Base-by-base conservation (phyloP, 140 eudicot species). In the Ambrosia hybrid region DNA sequence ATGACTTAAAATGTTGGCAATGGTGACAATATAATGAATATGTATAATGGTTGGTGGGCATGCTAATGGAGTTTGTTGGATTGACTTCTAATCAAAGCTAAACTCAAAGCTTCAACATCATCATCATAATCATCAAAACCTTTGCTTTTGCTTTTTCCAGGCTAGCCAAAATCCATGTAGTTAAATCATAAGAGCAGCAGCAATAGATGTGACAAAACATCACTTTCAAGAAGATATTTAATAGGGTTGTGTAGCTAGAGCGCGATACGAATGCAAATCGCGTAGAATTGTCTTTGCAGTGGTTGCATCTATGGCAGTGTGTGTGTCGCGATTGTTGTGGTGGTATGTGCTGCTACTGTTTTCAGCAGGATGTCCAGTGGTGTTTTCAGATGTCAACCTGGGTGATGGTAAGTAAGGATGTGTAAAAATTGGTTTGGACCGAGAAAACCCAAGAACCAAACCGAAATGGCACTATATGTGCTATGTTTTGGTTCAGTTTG, bases 61-160 rank as follows among this genome's bases (percentile, higher is more conserved):
- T 55, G 49, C 61, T 76, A 78, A 71, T 78, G 77, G 51, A 51
- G 72, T 79, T 79, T 59, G 83, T 59, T 79, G 71, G 79, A 67
- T 73, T 79, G 79, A 12, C 83, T 79, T 79, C 76, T 79, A 79
- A 79, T 79, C 83, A 48, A 79, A 79, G 83, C 74, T 48, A 66
- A 73, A 51, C 74, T 73, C 52, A 67, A 13, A 59, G 72, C 73
- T 72, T 21, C 68, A 51, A 9, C 66, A 71, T 57, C 65, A 65
- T 76, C 71, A 73, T 49, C 51, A 46, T 46, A 6, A 46, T 68
- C 49, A 73, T 64, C 33, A 66, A 48, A 48, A 21, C 51, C 71
- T 66, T 73, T 66, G 68, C 83, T 72, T 79, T 79, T 74, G 41
- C 75, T 73, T 73, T 73, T 59, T 48, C 61, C 64, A 58, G 12